Conservation (phyloP, 192 early-diverging fungal genomes). For the Mortierella alpina region DNA sequence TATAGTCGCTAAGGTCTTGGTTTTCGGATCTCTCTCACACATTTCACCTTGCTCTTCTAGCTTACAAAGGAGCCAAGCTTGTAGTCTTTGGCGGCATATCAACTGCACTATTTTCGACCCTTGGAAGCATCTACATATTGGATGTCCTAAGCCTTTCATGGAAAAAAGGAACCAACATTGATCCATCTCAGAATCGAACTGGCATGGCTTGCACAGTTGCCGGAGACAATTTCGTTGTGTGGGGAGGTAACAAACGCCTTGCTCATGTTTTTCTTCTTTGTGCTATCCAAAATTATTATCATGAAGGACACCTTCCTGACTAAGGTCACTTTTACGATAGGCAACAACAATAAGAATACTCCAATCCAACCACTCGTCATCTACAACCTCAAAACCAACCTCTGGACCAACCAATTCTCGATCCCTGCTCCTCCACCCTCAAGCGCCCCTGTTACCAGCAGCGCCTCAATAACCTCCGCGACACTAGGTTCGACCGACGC, state of each 20-base stretch:
- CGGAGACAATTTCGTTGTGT: constrained; percentile 12
- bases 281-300: background rate
- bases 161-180: background rate
- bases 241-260: constrained; percentile 13
- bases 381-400: constrained; percentile 13
- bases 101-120: background rate
- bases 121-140: background rate
- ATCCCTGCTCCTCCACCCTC: background rate
- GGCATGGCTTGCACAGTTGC: constrained; percentile 6
- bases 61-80: constrained; percentile 7
- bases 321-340: background rate
- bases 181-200: background rate
- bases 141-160: background rate
- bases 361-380: background rate
- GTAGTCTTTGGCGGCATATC: constrained; percentile 14
- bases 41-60: background rate
- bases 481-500: too few relatives aligned
- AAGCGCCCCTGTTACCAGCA: background rate
- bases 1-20: background rate
- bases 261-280: background rate
- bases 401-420: background rate
- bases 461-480: background rate
- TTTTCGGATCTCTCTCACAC: background rate
- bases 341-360: background rate
- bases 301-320: background rate